Conservation (phyloP, 2,329 filamentous ascomycete species). For the Cryphonectria carpinicola region DNA sequence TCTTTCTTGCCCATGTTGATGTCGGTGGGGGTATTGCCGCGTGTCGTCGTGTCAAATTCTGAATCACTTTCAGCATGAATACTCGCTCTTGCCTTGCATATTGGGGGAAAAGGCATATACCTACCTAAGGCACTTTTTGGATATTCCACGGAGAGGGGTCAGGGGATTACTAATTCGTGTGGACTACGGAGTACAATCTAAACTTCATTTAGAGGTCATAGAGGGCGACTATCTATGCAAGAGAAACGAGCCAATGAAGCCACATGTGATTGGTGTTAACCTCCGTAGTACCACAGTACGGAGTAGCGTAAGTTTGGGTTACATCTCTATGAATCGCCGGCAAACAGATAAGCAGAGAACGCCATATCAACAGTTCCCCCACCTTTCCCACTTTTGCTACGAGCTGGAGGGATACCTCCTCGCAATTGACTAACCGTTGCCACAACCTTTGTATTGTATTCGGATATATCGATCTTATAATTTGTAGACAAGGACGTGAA, state of each 20-base stretch:
- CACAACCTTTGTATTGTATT: background rate
- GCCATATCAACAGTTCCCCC: conserved; percentile 6
- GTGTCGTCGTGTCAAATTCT: no score
- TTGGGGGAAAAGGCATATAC: no score
- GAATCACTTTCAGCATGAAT: no score
- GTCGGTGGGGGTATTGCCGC: background rate
- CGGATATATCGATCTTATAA: background rate
- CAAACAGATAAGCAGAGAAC: background rate
- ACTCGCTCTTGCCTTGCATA: no score
- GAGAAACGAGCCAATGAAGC: background rate
- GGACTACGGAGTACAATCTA: no score
- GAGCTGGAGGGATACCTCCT: background rate
- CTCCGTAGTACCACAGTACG: background rate
- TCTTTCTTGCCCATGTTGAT: conserved; percentile 34
- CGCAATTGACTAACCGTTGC: background rate
- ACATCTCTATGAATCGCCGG: background rate
- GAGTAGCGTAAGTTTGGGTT: background rate
- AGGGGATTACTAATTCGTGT: background rate
- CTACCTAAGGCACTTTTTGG: background rate
- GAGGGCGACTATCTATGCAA: background rate
- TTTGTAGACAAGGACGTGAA: background rate
- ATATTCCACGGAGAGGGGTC: background rate
- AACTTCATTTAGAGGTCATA: background rate
- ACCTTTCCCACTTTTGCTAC: conserved; percentile 23
- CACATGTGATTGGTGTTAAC: background rate